These are phyloP conservation scores for Sedum album DNA, from an alignment of 164 flowering plant species.

Conservation along the genomic window DNA sequence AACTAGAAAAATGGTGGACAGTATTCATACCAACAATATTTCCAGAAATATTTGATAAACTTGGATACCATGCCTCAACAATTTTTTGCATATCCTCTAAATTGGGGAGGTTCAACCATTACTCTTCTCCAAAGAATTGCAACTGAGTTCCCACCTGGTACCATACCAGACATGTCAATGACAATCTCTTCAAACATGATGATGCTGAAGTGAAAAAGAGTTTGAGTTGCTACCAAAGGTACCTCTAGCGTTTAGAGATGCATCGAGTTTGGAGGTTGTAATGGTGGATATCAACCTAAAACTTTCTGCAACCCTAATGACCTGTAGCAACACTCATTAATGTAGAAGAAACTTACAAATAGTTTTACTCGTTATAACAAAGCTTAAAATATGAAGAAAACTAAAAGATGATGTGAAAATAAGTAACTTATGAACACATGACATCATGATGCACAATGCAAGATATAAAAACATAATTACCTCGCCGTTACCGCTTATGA, in stretches of 20 bases:
- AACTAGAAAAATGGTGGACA: too few species aligned
- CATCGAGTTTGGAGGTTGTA: slow-evolving; percentile 41
- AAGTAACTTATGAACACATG: too few species aligned
- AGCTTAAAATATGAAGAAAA: too few species aligned
- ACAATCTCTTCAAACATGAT: slow-evolving; percentile 60
- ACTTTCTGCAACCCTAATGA: slow-evolving; percentile 50
- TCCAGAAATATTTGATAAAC: slow-evolving; percentile 37
- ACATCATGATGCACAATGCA: too few species aligned
- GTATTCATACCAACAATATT: slow-evolving; percentile 48
- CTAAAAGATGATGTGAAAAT: too few species aligned
- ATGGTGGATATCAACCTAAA: slow-evolving; percentile 79
- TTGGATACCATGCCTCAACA: slow-evolving; percentile 52
- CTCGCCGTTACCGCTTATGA: slow-evolving; percentile 76
- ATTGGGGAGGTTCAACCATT: slow-evolving; percentile 40
- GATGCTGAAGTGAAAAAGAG: too few species aligned
- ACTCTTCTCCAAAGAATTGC: slow-evolving; percentile 73
- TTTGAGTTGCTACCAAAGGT: too few species aligned
- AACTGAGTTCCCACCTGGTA: not conserved
- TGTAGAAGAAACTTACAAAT: too few species aligned
- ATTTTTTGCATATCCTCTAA: slow-evolving; percentile 48
- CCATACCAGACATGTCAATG: slow-evolving; percentile 26
- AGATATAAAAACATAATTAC: too few species aligned
- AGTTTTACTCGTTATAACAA: too few species aligned
- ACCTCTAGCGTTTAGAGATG: slow-evolving; percentile 19
- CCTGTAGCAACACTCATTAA: slow-evolving; percentile 11